Conservation (phyloP, 108 stramenopile species). For the Fragilaria radians region DNA sequence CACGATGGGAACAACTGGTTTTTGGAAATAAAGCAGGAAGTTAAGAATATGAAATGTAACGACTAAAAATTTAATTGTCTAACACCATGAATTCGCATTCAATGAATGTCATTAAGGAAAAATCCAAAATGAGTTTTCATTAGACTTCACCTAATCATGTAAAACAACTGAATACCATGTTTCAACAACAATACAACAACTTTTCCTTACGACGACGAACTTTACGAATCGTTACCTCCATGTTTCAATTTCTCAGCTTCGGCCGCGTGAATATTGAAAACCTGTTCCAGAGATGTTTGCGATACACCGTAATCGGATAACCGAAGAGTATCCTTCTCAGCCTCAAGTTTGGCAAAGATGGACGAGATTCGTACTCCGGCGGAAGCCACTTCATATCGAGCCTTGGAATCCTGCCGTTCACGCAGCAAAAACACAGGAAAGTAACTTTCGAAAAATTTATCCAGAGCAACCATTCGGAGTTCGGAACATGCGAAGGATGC, state of each 20-base stretch:
- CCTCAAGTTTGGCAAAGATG: constrained; percentile 35
- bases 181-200: too few relatives aligned
- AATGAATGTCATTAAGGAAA: too few relatives aligned
- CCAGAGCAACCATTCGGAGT: constrained; percentile 21
- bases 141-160: too few relatives aligned
- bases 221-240: constrained; percentile 11
- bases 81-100: too few relatives aligned
- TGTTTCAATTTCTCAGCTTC: constrained; percentile 26
- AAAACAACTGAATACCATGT: too few relatives aligned
- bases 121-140: too few relatives aligned
- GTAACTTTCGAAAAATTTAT: constrained; percentile 18
- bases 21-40: too few relatives aligned
- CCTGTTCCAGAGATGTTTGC: constrained; percentile 46
- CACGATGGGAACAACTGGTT: too few relatives aligned
- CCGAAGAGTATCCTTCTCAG: constrained; percentile 20
- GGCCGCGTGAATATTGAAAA: constrained; percentile 46
- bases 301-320: constrained; percentile 37
- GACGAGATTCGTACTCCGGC: constrained; percentile 30
- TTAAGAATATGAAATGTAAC: too few relatives aligned
- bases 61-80: too few relatives aligned
- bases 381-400: constrained; percentile 21
- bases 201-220: too few relatives aligned
- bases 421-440: constrained; percentile 29
- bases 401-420: constrained; percentile 37
- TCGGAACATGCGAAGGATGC: constrained; percentile 27